phyloP scores from a whole-genome alignment of 192 early-diverging fungal genomes.

The Coemansia sp. region DNA sequence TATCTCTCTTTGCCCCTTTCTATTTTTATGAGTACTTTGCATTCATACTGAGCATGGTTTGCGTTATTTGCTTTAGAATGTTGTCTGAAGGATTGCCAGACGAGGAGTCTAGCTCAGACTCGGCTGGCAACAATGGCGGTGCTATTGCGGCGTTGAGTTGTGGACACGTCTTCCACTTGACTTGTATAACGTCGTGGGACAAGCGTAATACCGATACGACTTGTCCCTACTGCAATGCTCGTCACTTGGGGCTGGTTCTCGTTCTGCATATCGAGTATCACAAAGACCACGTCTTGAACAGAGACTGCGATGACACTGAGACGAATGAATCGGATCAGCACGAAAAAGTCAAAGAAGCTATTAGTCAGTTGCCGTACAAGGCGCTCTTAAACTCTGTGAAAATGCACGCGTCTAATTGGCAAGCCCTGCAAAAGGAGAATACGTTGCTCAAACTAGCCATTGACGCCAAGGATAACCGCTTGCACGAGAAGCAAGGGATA shows the following conservation, averaged over 20 bases:
- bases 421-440: neutral
- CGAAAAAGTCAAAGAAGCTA: neutral
- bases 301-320: neutral
- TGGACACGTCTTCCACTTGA: neutral
- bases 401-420: neutral
- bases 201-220: neutral
- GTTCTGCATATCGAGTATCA: neutral
- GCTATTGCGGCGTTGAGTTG: neutral
- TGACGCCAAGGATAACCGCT: neutral
- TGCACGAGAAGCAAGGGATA: neutral
- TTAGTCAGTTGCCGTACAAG: neutral
- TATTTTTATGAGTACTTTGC: neutral
- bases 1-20: neutral
- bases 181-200: neutral
- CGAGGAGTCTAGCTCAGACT: neutral
- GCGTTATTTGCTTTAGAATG: conserved; percentile 2
- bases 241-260: neutral
- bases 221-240: neutral
- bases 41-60: conserved; percentile 5
- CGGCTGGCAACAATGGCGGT: neutral
- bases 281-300: neutral
- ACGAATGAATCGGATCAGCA: neutral
- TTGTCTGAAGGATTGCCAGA: neutral
- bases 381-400: neutral
- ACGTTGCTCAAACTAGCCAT: neutral